phyloP scores from a whole-genome alignment of 306 rosid species.

The Vigna mungo region DNA sequence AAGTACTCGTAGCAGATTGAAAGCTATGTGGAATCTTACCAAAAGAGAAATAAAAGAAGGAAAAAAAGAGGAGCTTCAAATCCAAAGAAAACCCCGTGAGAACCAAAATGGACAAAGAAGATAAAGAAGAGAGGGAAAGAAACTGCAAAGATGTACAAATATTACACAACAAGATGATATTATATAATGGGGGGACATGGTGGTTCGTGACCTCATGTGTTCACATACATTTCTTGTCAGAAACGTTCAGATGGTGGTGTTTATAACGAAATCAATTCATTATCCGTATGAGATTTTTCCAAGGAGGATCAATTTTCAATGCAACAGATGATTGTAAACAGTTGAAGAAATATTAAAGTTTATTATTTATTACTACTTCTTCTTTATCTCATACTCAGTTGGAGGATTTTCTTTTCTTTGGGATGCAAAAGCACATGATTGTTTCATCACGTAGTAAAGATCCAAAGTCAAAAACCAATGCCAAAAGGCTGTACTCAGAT shows the following conservation, averaged over 20 bases:
- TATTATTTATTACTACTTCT: slow-evolving; percentile 12
- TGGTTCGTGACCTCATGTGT: slow-evolving; percentile 36
- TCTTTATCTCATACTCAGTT: slow-evolving; percentile 1
- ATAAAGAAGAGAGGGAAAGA: slow-evolving; percentile 37
- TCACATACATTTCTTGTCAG: slow-evolving; percentile 39
- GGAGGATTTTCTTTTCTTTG: background rate
- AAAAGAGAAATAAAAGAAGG: slow-evolving; percentile 31
- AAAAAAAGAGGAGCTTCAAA: slow-evolving; percentile 25
- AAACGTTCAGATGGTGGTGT: slow-evolving; percentile 36
- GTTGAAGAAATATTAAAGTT: background rate
- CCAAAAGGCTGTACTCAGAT: slow-evolving; percentile 47
- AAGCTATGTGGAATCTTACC: slow-evolving; percentile 51
- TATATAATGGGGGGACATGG: slow-evolving; percentile 36
- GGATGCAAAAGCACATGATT: slow-evolving; percentile 31
- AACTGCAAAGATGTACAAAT: slow-evolving; percentile 26
- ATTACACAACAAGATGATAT: slow-evolving; percentile 39
- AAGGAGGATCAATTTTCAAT: slow-evolving; percentile 27
- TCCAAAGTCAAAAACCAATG: slow-evolving; percentile 46
- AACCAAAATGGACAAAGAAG: slow-evolving; percentile 43
- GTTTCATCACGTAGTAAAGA: slow-evolving; percentile 39
- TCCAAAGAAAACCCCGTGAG: slow-evolving; percentile 35
- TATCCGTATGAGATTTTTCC: slow-evolving; percentile 40
- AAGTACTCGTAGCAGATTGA: slow-evolving; percentile 47
- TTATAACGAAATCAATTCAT: slow-evolving; percentile 37
- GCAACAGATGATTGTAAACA: slow-evolving; percentile 28